Conservation (phyloP, 352 stramenopile genomes). For the Globisporangium yorkense region DNA sequence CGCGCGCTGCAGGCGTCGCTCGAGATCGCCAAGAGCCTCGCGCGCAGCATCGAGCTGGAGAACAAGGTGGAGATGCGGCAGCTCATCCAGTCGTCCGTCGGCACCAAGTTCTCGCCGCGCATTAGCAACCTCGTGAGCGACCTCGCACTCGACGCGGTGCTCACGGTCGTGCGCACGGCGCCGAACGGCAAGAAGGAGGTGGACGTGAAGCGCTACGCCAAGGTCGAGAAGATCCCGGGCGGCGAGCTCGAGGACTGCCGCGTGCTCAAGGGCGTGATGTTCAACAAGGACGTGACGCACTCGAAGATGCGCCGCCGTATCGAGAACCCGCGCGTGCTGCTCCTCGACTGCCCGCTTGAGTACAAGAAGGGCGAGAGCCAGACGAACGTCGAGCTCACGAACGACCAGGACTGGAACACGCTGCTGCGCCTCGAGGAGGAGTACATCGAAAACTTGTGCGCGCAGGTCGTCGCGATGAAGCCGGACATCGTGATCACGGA, state of each 20-base stretch:
- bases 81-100: constrained; percentile 96
- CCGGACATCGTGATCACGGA: constrained; percentile 99
- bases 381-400: constrained; percentile 98
- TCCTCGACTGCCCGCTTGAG: constrained; percentile 98
- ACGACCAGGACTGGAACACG: constrained; percentile 98
- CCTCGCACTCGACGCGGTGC: constrained; percentile 96
- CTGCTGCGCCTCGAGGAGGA: constrained; percentile 99
- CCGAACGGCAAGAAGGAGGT: constrained; percentile 92
- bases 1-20: constrained; percentile 82
- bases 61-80: constrained; percentile 95
- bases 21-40: constrained; percentile 91
- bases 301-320: constrained; percentile 98
- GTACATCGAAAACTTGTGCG: constrained; percentile 99
- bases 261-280: constrained; percentile 98
- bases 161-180: constrained; percentile 90
- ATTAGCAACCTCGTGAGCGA: constrained; percentile 97
- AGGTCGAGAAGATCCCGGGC: constrained; percentile 99
- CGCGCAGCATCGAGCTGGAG: constrained; percentile 92
- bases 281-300: constrained; percentile 99
- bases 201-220: constrained; percentile 99
- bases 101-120: constrained; percentile 97
- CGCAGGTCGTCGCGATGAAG: constrained; percentile 98
- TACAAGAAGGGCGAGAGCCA: constrained; percentile 99
- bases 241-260: constrained; percentile 93
- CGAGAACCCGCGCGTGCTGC: constrained; percentile 97